Evolutionary conservation across 2,329 filamentous ascomycete genomes (phyloP).

Genomic region (Diplocarpon mali): DNA sequence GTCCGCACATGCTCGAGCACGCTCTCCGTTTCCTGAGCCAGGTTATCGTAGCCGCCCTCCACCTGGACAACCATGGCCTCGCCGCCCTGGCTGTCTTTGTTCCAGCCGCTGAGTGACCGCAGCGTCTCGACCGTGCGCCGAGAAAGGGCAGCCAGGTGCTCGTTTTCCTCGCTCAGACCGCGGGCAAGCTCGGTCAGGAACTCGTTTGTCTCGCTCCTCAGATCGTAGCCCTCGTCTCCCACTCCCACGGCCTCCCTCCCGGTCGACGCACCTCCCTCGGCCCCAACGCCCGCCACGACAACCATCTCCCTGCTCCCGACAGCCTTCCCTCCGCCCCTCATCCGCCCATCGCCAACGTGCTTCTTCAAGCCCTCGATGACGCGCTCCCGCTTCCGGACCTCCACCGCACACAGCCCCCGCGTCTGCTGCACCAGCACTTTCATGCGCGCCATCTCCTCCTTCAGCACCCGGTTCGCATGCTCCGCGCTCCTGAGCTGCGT

Average conservation of each 20-base stretch:
- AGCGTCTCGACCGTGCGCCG: constrained; percentile 61
- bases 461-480: constrained; percentile 60
- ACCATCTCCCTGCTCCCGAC: constrained; percentile 45
- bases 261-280: constrained; percentile 29
- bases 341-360: constrained; percentile 64
- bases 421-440: constrained; percentile 75
- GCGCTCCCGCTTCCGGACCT: constrained; percentile 80
- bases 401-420: constrained; percentile 76
- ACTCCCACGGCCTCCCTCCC: constrained; percentile 15
- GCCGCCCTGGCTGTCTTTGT: constrained; percentile 24
- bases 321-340: constrained; percentile 44
- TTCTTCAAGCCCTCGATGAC: constrained; percentile 84
- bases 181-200: constrained; percentile 80
- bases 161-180: constrained; percentile 83
- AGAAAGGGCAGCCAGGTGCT: constrained; percentile 63
- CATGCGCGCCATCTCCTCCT: constrained; percentile 71
- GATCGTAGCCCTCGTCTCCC: constrained; percentile 47
- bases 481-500: constrained; percentile 65
- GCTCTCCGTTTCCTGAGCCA: constrained; percentile 62
- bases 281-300: constrained; percentile 42
- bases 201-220: constrained; percentile 80
- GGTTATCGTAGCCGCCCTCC: constrained; percentile 43
- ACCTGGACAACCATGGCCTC: constrained; percentile 18
- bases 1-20: constrained; percentile 73
- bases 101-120: constrained; percentile 55